Evolutionary conservation across 805 yeast species (phyloP).

Genomic region (Grigorovia transvaalensis): DNA sequence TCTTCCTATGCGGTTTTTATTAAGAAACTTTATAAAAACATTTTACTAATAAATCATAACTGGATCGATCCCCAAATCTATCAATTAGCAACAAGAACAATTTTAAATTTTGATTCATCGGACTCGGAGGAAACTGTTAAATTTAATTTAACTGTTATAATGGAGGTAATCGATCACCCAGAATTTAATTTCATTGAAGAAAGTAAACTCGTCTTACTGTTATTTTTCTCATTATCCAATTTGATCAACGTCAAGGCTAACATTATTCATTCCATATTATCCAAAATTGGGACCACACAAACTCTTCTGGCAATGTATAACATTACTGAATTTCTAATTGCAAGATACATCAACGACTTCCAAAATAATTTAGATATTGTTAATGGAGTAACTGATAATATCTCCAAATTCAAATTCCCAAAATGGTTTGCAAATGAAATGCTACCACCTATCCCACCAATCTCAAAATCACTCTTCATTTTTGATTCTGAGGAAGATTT

Average conservation of each 20-base stretch:
- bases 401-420: constrained; percentile 12
- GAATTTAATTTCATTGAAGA: constrained; percentile 19
- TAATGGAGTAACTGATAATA: neutral
- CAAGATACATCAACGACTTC: constrained; percentile 14
- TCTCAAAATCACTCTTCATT: constrained; percentile 23
- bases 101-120: neutral
- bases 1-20: constrained; percentile 1
- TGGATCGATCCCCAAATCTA: neutral
- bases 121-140: neutral
- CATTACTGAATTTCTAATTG: constrained; percentile 17
- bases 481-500: constrained; percentile 10
- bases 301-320: constrained; percentile 18
- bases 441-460: constrained; percentile 23
- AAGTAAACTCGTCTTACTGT: constrained; percentile 12
- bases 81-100: neutral
- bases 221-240: constrained; percentile 12
- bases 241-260: constrained; percentile 7
- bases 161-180: constrained; percentile 29
- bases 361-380: constrained; percentile 4
- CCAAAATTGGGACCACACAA: constrained; percentile 17
- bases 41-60: neutral
- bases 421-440: constrained; percentile 17
- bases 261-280: constrained; percentile 14
- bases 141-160: constrained; percentile 17
- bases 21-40: constrained; percentile 6